Base-by-base conservation (phyloP, 2,329 filamentous ascomycete species). In the Plenodomus lindquistii region DNA sequence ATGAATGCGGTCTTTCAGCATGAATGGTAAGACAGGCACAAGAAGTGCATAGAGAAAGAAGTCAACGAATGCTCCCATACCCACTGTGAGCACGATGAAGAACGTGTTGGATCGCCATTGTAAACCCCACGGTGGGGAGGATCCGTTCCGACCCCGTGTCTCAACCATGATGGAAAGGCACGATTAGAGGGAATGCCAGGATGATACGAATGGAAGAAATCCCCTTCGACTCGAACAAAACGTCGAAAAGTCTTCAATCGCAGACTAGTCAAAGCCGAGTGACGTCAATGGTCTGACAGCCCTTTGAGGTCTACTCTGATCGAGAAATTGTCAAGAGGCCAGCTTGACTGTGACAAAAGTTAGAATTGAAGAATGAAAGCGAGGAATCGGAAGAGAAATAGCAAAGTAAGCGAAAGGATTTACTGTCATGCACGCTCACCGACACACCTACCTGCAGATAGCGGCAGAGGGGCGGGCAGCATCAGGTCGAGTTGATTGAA, bases 41-140 rank as follows among this genome's bases (percentile, higher is more conserved):
- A 85, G 73, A 2, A 85, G 71, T 1, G 79, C 80, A 60, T 85
- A 85, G 1, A 85, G 74, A 62, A 85, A 85, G 11, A 85, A 68
- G 59, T 85, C 82, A 0, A 79, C 81, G 59, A 83, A 84, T 2
- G 82, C 74, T 37, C 78, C 80, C 17, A 81, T 67, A 3, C 74
- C 77, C 11, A 86, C 80, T 2, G 82, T 85, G 6, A 75, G 67
- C 34, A 84, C 65, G 54, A 85, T 84, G 71, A 86, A 86, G 38
- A 77, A 59, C 2, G 80, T 81, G 43, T 78, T 81, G 10, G 82
- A 84, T n/a, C 84, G 78, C 77, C 79, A 82, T 71, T 66, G 52
- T 3, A 81, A 63, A 15, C 79, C 67, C 20, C 46, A 42, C 21
- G 63, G 61, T 40, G 54, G 48, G 1, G 29, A 13, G 3, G 42